A percentile compares a stretch with the other conserved stretches of the same genome.
These are phyloP conservation scores for Paxillus involutus DNA, from an alignment of 768 basidiomycete genomes.

Conservation along the genomic window DNA sequence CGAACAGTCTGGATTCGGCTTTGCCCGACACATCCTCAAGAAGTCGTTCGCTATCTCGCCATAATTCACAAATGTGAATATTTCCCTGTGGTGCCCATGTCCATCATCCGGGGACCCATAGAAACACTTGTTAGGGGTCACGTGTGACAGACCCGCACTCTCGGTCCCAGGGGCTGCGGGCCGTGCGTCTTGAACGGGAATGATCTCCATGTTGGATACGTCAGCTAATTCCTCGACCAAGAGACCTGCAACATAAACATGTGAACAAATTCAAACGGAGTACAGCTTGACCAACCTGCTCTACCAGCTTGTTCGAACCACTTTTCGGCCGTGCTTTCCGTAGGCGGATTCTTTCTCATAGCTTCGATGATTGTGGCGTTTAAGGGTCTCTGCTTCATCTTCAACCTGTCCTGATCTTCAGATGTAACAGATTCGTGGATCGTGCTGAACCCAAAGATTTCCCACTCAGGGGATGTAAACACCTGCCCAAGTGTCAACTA, in stretches of 20 bases:
- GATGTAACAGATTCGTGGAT: constrained; percentile 48
- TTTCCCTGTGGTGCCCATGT: constrained; percentile 56
- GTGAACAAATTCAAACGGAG: not conserved
- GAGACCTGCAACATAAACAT: constrained; percentile 47
- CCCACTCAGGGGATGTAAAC: constrained; percentile 62
- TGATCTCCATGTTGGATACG: constrained; percentile 57
- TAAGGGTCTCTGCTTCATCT: constrained; percentile 65
- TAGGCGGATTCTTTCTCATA: constrained; percentile 56
- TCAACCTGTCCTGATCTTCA: constrained; percentile 56
- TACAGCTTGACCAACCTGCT: constrained; percentile 36
- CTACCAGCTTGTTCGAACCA: constrained; percentile 68
- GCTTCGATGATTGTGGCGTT: constrained; percentile 52
- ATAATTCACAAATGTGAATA: constrained; percentile 86
- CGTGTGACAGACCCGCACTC: not conserved
- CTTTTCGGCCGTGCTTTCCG: constrained; percentile 45
- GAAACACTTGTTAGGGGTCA: constrained; percentile 53
- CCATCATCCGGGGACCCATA: constrained; percentile 35
- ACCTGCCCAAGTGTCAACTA: constrained; percentile 42
- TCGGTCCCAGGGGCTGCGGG: no score
- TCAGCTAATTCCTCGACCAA: constrained; percentile 45
- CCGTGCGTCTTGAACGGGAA: no score
- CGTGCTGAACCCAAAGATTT: constrained; percentile 66
- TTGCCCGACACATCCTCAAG: constrained; percentile 78
- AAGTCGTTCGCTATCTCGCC: constrained; percentile 75
- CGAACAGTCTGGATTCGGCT: constrained; percentile 77